Conservation (phyloP, 352 stramenopile species). For the Globisporangium echinulatum region DNA sequence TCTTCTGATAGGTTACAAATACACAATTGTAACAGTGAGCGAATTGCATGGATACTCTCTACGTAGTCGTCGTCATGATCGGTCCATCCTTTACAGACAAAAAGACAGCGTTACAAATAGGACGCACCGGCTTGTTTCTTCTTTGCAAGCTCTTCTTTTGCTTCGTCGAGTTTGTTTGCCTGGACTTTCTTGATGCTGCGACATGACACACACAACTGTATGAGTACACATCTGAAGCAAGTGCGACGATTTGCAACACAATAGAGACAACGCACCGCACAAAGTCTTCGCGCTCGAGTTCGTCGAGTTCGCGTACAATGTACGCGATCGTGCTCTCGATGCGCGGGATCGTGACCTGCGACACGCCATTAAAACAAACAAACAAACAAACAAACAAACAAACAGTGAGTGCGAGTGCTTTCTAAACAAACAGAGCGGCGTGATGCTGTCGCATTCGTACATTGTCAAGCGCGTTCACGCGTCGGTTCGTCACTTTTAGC, state of each 20-base stretch:
- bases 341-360: constrained; percentile 96
- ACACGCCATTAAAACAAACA: no score
- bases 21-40: background rate
- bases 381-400: no score
- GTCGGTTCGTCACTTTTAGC: constrained; percentile 97
- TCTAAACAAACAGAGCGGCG: background rate
- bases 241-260: background rate
- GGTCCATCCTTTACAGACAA: background rate
- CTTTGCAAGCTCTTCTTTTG: constrained; percentile 58
- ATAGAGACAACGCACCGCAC: constrained; percentile 38
- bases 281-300: constrained; percentile 97
- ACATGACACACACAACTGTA: background rate
- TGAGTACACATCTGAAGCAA: background rate
- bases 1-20: constrained; percentile 2
- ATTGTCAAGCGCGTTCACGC: constrained; percentile 99
- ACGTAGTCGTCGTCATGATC: no score
- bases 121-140: constrained; percentile 43
- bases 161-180: constrained; percentile 92
- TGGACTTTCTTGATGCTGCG: constrained; percentile 97
- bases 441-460: constrained; percentile 19
- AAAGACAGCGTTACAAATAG: background rate
- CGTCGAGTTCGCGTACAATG: constrained; percentile 97
- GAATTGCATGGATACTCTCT: background rate
- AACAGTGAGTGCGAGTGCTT: background rate
- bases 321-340: constrained; percentile 97